Conservation (phyloP, 2,329 filamentous ascomycete species). For the Ceratocystis huliohia region DNA sequence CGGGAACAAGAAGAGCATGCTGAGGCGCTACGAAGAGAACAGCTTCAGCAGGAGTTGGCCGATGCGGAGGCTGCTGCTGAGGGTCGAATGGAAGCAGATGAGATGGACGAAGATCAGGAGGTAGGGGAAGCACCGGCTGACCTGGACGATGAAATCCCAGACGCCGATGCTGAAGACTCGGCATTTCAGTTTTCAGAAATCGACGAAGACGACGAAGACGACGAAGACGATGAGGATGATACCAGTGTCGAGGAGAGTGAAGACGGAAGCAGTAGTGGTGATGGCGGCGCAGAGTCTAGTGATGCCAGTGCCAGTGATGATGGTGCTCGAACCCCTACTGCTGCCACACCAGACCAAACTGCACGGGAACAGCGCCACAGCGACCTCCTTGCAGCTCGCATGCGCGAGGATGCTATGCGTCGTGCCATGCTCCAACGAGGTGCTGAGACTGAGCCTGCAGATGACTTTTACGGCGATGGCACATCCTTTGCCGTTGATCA, state of each 20-base stretch:
- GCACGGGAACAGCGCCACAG: constrained; percentile 35
- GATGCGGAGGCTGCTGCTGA: constrained; percentile 42
- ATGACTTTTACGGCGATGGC: constrained; percentile 36
- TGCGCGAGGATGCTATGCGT: constrained; percentile 50
- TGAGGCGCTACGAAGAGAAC: constrained; percentile 57
- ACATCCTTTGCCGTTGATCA: constrained; percentile 30
- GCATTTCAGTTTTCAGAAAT: constrained; percentile 28
- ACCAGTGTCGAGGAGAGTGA: not conserved
- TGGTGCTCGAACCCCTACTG: constrained; percentile 24
- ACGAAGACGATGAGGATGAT: constrained; percentile 32
- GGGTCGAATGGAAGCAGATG: constrained; percentile 35
- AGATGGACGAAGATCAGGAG: constrained; percentile 44
- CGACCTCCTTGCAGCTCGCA: constrained; percentile 37
- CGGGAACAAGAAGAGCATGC: constrained; percentile 79
- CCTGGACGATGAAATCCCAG: constrained; percentile 61
- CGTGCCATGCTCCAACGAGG: constrained; percentile 27
- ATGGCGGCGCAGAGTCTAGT: constrained; percentile 28
- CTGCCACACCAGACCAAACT: constrained; percentile 25
- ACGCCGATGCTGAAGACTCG: constrained; percentile 43
- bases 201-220: constrained; percentile 32
- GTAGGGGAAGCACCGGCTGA: constrained; percentile 41
- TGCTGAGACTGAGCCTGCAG: constrained; percentile 36
- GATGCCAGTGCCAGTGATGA: not conserved
- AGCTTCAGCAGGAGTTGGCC: constrained; percentile 60
- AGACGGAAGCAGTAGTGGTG: constrained; percentile 23